A percentile compares a stretch with the other conserved stretches of the same genome.
phyloP scores from a whole-genome alignment of 768 basidiomycete species.

The Mycena metata region DNA sequence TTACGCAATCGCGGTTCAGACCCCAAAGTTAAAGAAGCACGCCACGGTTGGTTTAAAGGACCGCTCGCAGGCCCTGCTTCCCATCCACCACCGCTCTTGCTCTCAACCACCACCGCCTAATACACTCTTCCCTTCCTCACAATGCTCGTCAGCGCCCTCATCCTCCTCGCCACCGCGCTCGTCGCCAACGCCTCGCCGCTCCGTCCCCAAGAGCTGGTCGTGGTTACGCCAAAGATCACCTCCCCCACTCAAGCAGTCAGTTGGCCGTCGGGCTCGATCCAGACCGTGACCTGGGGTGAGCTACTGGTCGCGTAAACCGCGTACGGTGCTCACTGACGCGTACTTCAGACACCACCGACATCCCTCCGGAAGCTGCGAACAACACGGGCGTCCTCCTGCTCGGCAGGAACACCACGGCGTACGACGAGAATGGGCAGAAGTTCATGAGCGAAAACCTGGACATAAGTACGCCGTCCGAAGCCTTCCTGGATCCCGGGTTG shows the following conservation, averaged over 20 bases:
- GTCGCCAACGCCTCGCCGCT: constrained; percentile 40
- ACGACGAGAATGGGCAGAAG: constrained; percentile 11
- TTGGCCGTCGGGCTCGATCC: constrained; percentile 52
- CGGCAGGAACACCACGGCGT: constrained; percentile 46
- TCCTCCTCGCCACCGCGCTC: constrained; percentile 46
- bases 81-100: constrained; percentile 25
- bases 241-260: constrained; percentile 43
- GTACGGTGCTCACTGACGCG: neutral
- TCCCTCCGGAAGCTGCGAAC: constrained; percentile 50
- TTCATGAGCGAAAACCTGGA: constrained; percentile 62
- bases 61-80: constrained; percentile 9
- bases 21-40: constrained; percentile 32
- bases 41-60: constrained; percentile 23
- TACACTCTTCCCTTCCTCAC: constrained; percentile 18
- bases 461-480: constrained; percentile 40
- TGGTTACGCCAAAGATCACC: constrained; percentile 56
- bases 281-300: constrained; percentile 57
- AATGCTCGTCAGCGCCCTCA: constrained; percentile 38
- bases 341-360: constrained; percentile 40
- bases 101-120: constrained; percentile 25
- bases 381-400: constrained; percentile 57
- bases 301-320: constrained; percentile 7
- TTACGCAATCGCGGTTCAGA: constrained; percentile 22
- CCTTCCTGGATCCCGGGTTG: neutral
- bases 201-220: constrained; percentile 43